Evolutionary conservation across 257 asterid species (phyloP), one percentile per base, ranked within the genome.

Genomic region (Scutellaria galericulata): DNA sequence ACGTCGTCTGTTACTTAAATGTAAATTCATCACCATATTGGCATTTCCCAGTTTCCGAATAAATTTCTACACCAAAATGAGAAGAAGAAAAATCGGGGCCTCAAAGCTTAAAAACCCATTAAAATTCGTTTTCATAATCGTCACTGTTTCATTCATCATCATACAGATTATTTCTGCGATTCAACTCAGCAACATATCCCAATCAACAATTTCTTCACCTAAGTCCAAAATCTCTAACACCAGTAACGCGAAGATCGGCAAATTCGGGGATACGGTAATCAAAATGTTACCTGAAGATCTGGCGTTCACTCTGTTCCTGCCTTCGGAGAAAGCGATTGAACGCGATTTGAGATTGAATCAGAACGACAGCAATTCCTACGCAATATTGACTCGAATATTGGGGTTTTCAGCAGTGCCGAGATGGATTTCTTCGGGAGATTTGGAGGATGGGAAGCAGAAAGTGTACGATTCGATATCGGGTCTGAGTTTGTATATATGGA

Each of bases 341-440:
- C 86, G 91, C 37, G 84, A 81, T 63, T 75, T 90, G 57, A 70
- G 88, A 6, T 51, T 92, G 86, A 65, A 47, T 6, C 72, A 66
- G 75, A 85, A 79, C 75, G 90, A 82, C 54, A 82, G 85, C 75
- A 73, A 90, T 24, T 74, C 91, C 0, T 75, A 88, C 75, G 97
- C 96, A 5, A 56, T 82, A 13, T 84, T 92, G 62, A 90, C 90
- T 75, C 89, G 95, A 0, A 77, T 90, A 1, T 58, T 88, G 39
- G 96, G 97, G 3, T 88, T 90, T 66, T 80, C 96, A 6, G 87
- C 91, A n/a, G 90, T 92, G 62, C 88, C 97, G 22, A 69, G 84
- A 59, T 70, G 73, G 85, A 88, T 92, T 60, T 12, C 59, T 5
- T 64, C 76, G 53, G 84, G 20, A 70, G 81, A 84, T 71, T 79